Conservation (phyloP, 768 basidiomycete genomes). For the Termitomyces sp. region DNA sequence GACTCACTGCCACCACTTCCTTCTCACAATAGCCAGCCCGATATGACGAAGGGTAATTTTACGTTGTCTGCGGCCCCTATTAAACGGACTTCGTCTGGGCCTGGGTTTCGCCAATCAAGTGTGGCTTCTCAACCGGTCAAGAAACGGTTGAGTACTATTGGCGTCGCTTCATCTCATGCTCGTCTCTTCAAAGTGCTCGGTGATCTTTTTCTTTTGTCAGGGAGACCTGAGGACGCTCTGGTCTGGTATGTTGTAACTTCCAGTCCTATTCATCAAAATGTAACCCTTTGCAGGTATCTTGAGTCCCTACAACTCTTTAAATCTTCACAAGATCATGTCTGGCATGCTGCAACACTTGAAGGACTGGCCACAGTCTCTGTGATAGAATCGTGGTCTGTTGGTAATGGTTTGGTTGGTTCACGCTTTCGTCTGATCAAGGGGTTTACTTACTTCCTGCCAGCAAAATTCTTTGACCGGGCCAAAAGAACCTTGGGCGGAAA, state of each 20-base stretch:
- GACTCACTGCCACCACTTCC: conserved; percentile 43
- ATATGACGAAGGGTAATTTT: conserved; percentile 36
- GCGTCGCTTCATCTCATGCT: conserved; percentile 75
- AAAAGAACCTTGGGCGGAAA: conserved; percentile 74
- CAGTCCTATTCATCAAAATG: neutral
- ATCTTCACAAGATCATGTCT: conserved; percentile 68
- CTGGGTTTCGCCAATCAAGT: conserved; percentile 48
- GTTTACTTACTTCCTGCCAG: conserved; percentile 28
- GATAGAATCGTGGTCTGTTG: conserved; percentile 79
- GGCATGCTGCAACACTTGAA: conserved; percentile 89
- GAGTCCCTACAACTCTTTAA: conserved; percentile 82
- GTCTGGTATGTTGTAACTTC: conserved; percentile 53
- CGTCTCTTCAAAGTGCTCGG: conserved; percentile 84
- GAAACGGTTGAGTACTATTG: conserved; percentile 60
- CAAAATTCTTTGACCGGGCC: conserved; percentile 45
- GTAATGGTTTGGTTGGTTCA: conserved; percentile 62
- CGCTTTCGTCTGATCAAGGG: conserved; percentile 10
- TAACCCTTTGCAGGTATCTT: conserved; percentile 56
- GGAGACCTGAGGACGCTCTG: conserved; percentile 77
- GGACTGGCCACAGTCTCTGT: conserved; percentile 76
- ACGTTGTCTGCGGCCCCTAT: conserved; percentile 34
- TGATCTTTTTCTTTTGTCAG: conserved; percentile 84
- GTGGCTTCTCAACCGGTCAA: conserved; percentile 42
- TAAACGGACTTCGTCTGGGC: conserved; percentile 54
- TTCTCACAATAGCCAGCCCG: conserved; percentile 52